Percentiles rank a stretch among this genome's conserved stretches.
Evolutionary conservation across 257 asterid genomes (phyloP).

Genomic region (Solanum acaule): DNA sequence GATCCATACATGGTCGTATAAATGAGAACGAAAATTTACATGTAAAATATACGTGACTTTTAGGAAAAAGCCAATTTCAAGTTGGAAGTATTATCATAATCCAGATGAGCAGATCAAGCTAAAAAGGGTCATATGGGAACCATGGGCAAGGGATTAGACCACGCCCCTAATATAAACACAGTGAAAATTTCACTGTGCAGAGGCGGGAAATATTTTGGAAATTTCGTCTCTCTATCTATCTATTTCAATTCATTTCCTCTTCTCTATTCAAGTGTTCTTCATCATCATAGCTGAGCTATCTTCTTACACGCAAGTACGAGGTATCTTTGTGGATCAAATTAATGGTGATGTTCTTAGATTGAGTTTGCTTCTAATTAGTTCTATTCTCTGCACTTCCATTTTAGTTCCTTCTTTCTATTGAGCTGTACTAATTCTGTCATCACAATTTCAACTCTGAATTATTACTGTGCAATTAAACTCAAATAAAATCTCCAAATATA

Average conservation of each 20-base stretch:
- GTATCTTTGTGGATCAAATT: neutral
- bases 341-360: neutral
- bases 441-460: neutral
- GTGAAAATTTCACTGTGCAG: neutral
- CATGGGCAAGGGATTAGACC: neutral
- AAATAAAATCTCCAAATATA: neutral
- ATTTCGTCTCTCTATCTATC: neutral
- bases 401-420: neutral
- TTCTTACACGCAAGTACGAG: neutral
- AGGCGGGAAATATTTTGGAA: neutral
- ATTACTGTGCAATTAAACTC: neutral
- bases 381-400: neutral
- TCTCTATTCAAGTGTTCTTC: neutral
- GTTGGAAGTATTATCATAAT: neutral
- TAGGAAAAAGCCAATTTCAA: neutral
- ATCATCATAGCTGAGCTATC: neutral
- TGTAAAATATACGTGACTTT: neutral
- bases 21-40: neutral
- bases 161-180: neutral
- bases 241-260: neutral
- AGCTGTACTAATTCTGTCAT: neutral
- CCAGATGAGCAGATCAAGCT: neutral
- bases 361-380: neutral
- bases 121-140: neutral
- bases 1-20: neutral